Percentiles rank a stretch among this genome's conserved stretches.
Evolutionary conservation across 257 asterid genomes (phyloP).

Genomic region (Coffea canephora): DNA sequence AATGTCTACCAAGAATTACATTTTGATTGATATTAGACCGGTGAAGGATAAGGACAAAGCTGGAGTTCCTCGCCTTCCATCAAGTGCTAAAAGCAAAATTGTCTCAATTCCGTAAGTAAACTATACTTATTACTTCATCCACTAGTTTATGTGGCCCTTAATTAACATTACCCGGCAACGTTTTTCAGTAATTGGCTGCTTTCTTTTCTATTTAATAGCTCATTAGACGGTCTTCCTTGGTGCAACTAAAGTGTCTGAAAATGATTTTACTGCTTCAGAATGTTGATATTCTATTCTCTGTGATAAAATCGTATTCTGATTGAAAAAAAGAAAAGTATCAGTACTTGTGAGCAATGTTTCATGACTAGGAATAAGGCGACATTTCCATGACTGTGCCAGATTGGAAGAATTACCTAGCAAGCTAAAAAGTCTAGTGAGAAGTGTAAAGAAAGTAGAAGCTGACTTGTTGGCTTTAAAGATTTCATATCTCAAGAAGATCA

Average conservation of each 20-base stretch:
- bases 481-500: slow-evolving; percentile 81
- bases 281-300: background rate
- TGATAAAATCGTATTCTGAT: too few species aligned
- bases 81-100: slow-evolving; percentile 65
- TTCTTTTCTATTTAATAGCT: background rate
- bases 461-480: slow-evolving; percentile 85
- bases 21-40: slow-evolving; percentile 87
- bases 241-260: background rate
- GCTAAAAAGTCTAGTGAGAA: slow-evolving; percentile 63
- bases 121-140: slow-evolving; percentile 8
- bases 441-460: slow-evolving; percentile 78
- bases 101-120: slow-evolving; percentile 76
- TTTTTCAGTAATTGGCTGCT: background rate
- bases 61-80: slow-evolving; percentile 92
- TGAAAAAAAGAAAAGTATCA: too few species aligned
- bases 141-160: background rate
- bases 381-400: slow-evolving; percentile 39
- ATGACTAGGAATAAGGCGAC: background rate
- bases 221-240: background rate
- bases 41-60: slow-evolving; percentile 87
- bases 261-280: background rate
- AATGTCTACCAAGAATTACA: slow-evolving; percentile 70
- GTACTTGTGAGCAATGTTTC: background rate
- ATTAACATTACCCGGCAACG: background rate
- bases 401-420: slow-evolving; percentile 87